Conservation (phyloP, 2,329 filamentous ascomycete species). For the Monilinia laxa region DNA sequence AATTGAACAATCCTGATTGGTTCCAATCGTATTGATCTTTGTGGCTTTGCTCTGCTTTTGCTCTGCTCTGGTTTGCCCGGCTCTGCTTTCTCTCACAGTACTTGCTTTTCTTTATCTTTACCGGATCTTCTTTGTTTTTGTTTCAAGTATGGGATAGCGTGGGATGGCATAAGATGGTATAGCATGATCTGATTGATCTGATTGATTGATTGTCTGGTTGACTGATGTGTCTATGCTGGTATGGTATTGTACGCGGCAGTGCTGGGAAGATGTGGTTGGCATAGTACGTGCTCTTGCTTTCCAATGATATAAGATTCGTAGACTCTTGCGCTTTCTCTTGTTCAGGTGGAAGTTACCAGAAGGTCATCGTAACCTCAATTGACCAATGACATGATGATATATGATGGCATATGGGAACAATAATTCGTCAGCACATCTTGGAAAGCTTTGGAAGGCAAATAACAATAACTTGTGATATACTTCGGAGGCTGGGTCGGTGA, state of each 20-base stretch:
- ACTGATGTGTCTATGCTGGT: too few species aligned
- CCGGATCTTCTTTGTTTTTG: too few species aligned
- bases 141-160: too few species aligned
- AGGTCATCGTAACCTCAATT: slow-evolving; percentile 1
- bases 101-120: too few species aligned
- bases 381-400: slow-evolving; percentile 4
- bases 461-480: background rate
- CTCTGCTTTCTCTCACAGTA: too few species aligned
- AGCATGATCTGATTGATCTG: too few species aligned
- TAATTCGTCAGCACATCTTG: slow-evolving; percentile 13
- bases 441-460: too few species aligned
- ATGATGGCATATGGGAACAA: background rate
- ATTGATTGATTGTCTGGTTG: too few species aligned
- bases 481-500: slow-evolving; percentile 11
- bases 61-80: background rate
- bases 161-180: too few species aligned
- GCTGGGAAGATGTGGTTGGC: too few species aligned
- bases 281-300: background rate
- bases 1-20: slow-evolving; percentile 14
- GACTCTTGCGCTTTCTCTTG: background rate
- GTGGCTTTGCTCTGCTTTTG: background rate
- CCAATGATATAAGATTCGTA: background rate
- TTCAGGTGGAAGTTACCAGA: background rate
- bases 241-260: too few species aligned
- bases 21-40: slow-evolving; percentile 2